Evolutionary conservation across 2,329 filamentous ascomycete species (phyloP).

Genomic region (Alternaria triticina): DNA sequence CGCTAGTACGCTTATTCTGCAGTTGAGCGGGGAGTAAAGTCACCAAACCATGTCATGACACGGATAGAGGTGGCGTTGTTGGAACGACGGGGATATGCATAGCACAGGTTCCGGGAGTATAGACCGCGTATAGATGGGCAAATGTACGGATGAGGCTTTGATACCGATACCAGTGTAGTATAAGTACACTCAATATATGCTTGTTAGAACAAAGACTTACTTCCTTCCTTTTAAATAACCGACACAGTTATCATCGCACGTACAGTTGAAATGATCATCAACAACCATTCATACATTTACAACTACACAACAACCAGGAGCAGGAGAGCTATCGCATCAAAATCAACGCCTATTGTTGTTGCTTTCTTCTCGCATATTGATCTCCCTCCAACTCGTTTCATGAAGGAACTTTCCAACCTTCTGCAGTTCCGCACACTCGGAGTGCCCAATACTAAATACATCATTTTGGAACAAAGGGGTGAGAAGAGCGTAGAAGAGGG

Average conservation of each 20-base stretch:
- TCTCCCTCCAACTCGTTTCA: background rate
- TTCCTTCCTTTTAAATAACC: no score
- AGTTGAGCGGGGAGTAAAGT: slow-evolving; percentile 61
- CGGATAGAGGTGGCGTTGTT: background rate
- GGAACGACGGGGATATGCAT: background rate
- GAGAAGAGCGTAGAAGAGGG: background rate
- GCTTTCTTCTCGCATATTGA: background rate
- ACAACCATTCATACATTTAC: slow-evolving; percentile 3
- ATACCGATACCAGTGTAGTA: background rate
- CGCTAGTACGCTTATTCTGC: slow-evolving; percentile 89
- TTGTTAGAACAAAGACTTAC: background rate
- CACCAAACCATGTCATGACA: background rate
- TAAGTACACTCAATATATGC: background rate
- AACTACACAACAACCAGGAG: background rate
- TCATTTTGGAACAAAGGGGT: slow-evolving; percentile 1
- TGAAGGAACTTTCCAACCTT: background rate
- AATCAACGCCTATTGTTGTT: background rate
- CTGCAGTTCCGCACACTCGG: background rate
- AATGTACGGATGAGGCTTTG: background rate
- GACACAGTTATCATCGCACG: no score
- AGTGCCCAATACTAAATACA: slow-evolving; percentile 11
- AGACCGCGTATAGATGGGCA: background rate
- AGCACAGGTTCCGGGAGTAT: background rate
- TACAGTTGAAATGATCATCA: background rate
- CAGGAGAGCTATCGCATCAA: background rate